These are phyloP conservation scores for Daldinia childiae DNA, from an alignment of 495 filamentous ascomycete genomes.

Conservation along the genomic window DNA sequence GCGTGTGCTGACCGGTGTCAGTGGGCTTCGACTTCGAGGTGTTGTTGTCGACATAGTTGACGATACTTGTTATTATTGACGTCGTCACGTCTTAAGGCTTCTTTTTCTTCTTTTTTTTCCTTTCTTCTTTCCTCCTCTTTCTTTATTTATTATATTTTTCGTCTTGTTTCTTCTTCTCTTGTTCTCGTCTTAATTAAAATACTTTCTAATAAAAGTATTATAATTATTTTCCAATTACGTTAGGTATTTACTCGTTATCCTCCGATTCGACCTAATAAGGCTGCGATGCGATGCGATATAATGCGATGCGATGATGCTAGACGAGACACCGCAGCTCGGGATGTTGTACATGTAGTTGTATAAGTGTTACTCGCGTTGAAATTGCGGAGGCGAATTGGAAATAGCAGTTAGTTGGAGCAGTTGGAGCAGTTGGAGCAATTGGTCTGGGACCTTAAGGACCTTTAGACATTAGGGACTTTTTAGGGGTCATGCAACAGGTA, in stretches of 20 bases:
- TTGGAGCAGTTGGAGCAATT: too few species aligned
- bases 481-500: slow-evolving; percentile 4
- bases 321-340: not conserved
- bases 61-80: slow-evolving; percentile 6
- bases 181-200: not conserved
- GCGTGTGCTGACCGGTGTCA: slow-evolving; percentile 32
- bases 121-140: not conserved
- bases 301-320: not conserved
- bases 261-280: not conserved
- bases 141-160: not conserved
- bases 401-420: too few species aligned
- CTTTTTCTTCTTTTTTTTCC: slow-evolving; percentile 2
- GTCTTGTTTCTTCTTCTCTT: not conserved
- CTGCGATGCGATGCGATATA: slow-evolving; percentile 3
- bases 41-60: slow-evolving; percentile 31
- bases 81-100: slow-evolving; percentile 12
- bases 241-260: not conserved
- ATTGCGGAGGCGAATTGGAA: slow-evolving; percentile 7
- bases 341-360: slow-evolving; percentile 4
- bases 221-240: not conserved
- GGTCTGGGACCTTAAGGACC: not conserved
- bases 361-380: slow-evolving; percentile 4
- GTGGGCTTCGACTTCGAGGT: slow-evolving; percentile 42
- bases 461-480: not conserved
- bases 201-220: not conserved